These are phyloP conservation scores for Nakazawaea molendinolei DNA, from an alignment of 805 yeast species.

Conservation along the genomic window DNA sequence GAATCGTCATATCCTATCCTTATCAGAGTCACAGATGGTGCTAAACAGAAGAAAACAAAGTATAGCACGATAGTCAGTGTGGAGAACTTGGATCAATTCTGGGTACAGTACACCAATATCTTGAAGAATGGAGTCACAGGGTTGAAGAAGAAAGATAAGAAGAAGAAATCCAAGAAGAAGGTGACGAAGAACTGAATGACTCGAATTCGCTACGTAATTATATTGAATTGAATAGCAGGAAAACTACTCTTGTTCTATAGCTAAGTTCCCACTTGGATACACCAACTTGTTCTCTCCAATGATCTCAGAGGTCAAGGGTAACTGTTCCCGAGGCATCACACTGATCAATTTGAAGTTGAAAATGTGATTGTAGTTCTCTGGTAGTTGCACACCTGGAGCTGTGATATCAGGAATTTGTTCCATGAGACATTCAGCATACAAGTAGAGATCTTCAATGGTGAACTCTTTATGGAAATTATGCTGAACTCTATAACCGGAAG, in stretches of 20 bases:
- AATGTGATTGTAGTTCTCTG: conserved; percentile 35
- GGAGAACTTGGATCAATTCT: conserved; percentile 58
- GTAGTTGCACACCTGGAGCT: conserved; percentile 20
- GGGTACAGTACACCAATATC: conserved; percentile 66
- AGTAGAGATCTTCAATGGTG: conserved; percentile 58
- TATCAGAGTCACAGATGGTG: conserved; percentile 33
- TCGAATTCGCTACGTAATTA: background rate
- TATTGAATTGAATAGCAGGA: background rate
- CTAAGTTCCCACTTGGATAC: conserved; percentile 35
- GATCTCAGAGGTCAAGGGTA: conserved; percentile 29
- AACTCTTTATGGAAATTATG: conserved; percentile 39
- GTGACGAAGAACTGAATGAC: conserved; percentile 17
- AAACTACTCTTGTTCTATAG: conserved; percentile 7
- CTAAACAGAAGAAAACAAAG: conserved; percentile 46
- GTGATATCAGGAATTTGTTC: conserved; percentile 16
- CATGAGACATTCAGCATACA: conserved; percentile 53
- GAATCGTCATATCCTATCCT: conserved; percentile 8
- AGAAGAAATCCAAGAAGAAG: conserved; percentile 54
- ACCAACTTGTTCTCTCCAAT: conserved; percentile 39
- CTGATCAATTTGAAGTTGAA: conserved; percentile 45
- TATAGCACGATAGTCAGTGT: conserved; percentile 67
- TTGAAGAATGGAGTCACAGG: conserved; percentile 71
- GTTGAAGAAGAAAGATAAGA: conserved; percentile 75
- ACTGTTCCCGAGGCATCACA: conserved; percentile 49
- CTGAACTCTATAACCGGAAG: conserved; percentile 52